Evolutionary conservation across 306 rosid genomes (phyloP), one percentile per base, ranked within the genome.

Genomic region (Astragalus membranaceus): DNA sequence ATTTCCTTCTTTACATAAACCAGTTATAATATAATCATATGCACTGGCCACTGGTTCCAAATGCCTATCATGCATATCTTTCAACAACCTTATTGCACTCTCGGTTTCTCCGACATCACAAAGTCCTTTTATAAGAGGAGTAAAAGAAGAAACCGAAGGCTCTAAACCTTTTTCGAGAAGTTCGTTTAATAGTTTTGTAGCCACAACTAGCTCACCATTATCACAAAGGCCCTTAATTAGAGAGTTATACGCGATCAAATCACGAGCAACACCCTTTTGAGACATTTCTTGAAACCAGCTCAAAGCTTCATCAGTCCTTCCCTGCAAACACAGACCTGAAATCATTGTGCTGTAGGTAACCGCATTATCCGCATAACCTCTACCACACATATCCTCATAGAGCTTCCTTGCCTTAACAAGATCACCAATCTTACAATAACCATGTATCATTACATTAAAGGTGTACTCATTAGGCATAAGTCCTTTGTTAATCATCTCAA

Each of bases 401-500:
- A 87, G 78, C 80, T 76, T 83, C 76, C 65, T 37, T 46, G 86
- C 94, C 73, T 74, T 59, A 15, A 53, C 85, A 26, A 87, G 62
- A 78, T 84, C 13, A 36, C 90, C 89, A 46, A 58, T 60, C 76
- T 71, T 82, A 72, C 72, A 82, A 60, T 60, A 83, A 67, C 87
- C 88, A 69, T 78, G 15, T 77, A 92, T 82, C 82, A 85, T 58
- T 20, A 81, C 63, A 70, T 67, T 87, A 79, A 82, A 89, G 13
- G 90, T 79, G 64, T 79, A 72, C 54, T 87, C 87, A 59, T 87
- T 87, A 13, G 98, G 94, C 73, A 68, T 64, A 72, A 67, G 43
- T 51, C 98, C 95, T 64, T 86, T 86, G 10, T 37, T 81, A 77
- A 81, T 83, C 96, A 92, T 87, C 94, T 92, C 95, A 76, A 89